phyloP scores from a whole-genome alignment of 1,139 yeast genomes.

The Lodderomyces orthopsilosis region DNA sequence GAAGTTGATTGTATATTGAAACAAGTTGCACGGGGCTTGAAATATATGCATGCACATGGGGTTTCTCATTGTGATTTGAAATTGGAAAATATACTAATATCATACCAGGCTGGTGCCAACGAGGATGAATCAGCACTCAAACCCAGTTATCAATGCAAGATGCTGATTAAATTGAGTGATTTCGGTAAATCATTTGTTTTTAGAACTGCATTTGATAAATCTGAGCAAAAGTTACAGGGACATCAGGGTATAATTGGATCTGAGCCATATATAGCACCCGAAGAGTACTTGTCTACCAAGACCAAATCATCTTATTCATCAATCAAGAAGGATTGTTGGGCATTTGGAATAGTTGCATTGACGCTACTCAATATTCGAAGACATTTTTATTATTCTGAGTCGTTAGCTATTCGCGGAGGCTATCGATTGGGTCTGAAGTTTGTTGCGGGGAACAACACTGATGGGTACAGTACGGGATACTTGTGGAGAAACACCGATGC shows the following conservation, averaged over 20 bases:
- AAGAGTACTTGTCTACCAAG: slow-evolving; percentile 39
- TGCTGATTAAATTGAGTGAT: slow-evolving; percentile 60
- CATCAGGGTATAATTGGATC: slow-evolving; percentile 69
- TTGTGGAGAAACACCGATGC: slow-evolving; percentile 33
- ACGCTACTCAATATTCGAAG: slow-evolving; percentile 32
- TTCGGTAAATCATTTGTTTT: slow-evolving; percentile 80
- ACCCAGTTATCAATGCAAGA: slow-evolving; percentile 16
- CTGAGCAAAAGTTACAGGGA: slow-evolving; percentile 51
- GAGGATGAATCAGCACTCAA: slow-evolving; percentile 10
- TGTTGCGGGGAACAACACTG: background rate
- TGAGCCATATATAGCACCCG: slow-evolving; percentile 74
- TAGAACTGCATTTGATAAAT: slow-evolving; percentile 60
- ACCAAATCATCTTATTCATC: slow-evolving; percentile 37
- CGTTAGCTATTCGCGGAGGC: background rate
- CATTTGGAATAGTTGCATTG: slow-evolving; percentile 53
- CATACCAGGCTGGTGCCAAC: slow-evolving; percentile 18
- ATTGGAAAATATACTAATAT: slow-evolving; percentile 58
- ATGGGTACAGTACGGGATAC: slow-evolving; percentile 14
- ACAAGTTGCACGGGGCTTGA: slow-evolving; percentile 61
- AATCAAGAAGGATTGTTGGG: slow-evolving; percentile 66
- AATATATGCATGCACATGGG: slow-evolving; percentile 69
- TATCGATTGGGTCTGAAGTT: slow-evolving; percentile 2
- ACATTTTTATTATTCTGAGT: slow-evolving; percentile 18
- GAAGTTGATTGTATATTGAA: slow-evolving; percentile 72
- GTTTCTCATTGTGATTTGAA: slow-evolving; percentile 76